Base-by-base conservation (phyloP, 805 yeast genomes). In the Cyberlindnera amylophila region DNA sequence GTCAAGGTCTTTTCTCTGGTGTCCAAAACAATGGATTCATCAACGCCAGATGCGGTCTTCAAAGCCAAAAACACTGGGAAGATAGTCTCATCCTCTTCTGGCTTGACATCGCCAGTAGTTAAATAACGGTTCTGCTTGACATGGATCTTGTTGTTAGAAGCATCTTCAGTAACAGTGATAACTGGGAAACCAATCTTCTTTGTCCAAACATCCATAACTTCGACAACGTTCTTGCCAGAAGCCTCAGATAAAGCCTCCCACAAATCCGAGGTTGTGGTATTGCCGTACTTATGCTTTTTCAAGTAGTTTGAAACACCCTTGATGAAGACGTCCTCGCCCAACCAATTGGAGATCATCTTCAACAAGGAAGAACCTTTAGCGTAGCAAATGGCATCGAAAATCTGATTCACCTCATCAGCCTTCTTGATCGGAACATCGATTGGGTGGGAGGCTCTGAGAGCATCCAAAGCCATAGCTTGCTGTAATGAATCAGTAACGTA, bases 301-400 rank as follows among this genome's bases (percentile, higher is more conserved):
- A 86, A 74, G 63, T 86, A 86, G 55, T 75, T 72, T 17, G 93
- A 79, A 23, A 86, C 93, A 63, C 95, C 93, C 60, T 79, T 80
- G 53, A 84, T 76, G 64, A 85, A 85, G 24, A 69, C 73, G 50
- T 83, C 87, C 61, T 79, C 90, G 39, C 91, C 91, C 51, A 85
- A 71, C 83, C 88, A 83, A 54, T 74, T 76, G 33, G 87, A 77
- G 53, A 85, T 77, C 95, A 84, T 86, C 63, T 86, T 79, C 63
- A 84, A 74, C 46, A 83, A 69, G 6, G 88, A 79, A 15, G 91
- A 82, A 53, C 95, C 95, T 65, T 86, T 86, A 28, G 84, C 71
- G 62, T 86, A 86, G 9, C 93, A 84, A 53, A 86, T 86, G 34
- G 89, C 86, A 62, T 86, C 95, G 59, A 86, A 86, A 51, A 86